Evolutionary conservation across 2,329 filamentous ascomycete genomes (phyloP), one percentile per base, ranked within the genome.

Genomic region (Aciculosporium take): DNA sequence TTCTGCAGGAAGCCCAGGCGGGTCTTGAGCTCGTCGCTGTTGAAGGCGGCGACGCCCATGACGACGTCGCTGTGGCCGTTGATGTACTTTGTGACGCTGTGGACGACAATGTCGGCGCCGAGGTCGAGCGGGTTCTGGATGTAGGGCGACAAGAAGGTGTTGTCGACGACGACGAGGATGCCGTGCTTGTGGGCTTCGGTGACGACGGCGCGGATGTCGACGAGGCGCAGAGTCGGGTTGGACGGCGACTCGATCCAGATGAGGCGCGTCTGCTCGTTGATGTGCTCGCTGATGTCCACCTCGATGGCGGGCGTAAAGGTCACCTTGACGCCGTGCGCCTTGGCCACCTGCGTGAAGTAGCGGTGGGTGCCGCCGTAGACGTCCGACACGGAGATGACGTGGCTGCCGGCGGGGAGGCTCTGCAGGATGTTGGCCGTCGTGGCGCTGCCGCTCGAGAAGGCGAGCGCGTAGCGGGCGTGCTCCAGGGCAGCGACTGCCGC

Each of bases 61-160:
- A 96, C 80, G 7, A 98, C 91, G 61, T 98, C 91, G 59, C 79
- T 75, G 68, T 98, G 91, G 39, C 91, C 91, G 62, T 96, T 96
- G 68, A 98, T 96, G 67, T 96, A 98, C 68, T 98, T 98, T 34
- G 91, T 98, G 42, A 98, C 91, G 42, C 81, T 88, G 72, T 96
- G 89, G 33, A 96, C 83, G 51, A 96, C 89, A 49, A 96, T 88
- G 62, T 98, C 91, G 51, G 91, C 91, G 52, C 91, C 91, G 59
- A 89, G 85, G 57, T 93, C 81, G 42, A 98, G 77, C 3, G 91
- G 91, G 64, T 94, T 96, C 67, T 98, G 91, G 37, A 98, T 75
- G 61, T 96, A 98, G 25, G 91, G 91, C 46, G 83, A 89, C 57
- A 96, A 71, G 71, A 98, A 98, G 17, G 91, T 98, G 69, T 98